Base-by-base conservation (phyloP, 306 rosid species). In the Gastrolobium bilobum region DNA sequence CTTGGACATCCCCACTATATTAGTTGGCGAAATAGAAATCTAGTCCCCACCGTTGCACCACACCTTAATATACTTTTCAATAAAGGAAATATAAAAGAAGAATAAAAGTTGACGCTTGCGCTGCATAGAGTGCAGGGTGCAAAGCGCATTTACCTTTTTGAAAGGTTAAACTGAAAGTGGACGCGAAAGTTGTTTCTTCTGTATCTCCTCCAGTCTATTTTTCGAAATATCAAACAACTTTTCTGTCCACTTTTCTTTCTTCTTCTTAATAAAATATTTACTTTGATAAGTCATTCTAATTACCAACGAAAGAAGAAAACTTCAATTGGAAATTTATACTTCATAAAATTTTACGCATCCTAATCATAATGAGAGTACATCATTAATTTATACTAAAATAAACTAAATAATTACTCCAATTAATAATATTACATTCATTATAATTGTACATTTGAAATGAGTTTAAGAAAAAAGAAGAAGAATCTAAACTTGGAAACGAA, bases 71-170 rank as follows among this genome's bases (percentile, higher is more conserved):
- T 66, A 58, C 60, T 74, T 83, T 85, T 83, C 68, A 71, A 20
- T 76, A 86, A 86, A 84, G 83, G 68, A 20, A 42, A 64, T 40
- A 20, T n/a, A 48, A 75, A 78, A 77, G 30, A 50, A 77, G 83
- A 80, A 83, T 68, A 79, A 88, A 84, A 85, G 92, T 88, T 80
- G 85, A 84, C 79, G 70, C 88, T 79, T 54, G 20, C 7, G 43
- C 66, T 81, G 87, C 88, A 88, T 7, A 77, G 79, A 71, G 71
- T 68, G 64, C 39, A 79, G 86, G 87, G 82, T 75, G 83, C 90
- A 89, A 88, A 85, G 88, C 73, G 85, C 81, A 86, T 68, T 78
- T 68, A 87, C 89, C 84, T 89, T 91, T 88, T 71, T 77, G 77
- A 64, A 80, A 75, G 88, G 79, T 71, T 75, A 14, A 66, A 59